Conservation (phyloP, 2,329 filamentous ascomycete genomes). For the Mollisia scopiformis region DNA sequence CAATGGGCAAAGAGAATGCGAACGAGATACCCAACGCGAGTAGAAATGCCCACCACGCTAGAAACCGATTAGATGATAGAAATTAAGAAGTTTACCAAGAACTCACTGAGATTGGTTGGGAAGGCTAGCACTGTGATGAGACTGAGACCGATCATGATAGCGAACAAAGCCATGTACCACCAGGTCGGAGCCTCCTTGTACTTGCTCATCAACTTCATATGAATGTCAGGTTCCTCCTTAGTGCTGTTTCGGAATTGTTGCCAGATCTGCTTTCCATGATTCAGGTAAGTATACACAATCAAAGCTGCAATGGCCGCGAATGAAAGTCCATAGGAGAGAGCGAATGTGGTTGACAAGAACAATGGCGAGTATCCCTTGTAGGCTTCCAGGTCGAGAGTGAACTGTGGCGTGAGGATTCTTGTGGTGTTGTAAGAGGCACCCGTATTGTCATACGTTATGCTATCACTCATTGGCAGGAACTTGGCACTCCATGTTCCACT, state of each 20-base stretch:
- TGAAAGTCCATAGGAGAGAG: conserved; percentile 69
- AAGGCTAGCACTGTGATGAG: conserved; percentile 47
- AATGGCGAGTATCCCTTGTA: conserved; percentile 74
- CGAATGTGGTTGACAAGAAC: conserved; percentile 73
- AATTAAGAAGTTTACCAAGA: neutral
- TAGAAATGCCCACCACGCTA: conserved; percentile 64
- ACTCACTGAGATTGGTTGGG: conserved; percentile 12
- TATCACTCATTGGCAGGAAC: conserved; percentile 64
- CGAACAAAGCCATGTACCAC: conserved; percentile 50
- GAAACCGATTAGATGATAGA: neutral
- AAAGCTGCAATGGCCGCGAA: conserved; percentile 73
- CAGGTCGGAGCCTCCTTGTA: conserved; percentile 58
- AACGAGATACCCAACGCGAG: conserved; percentile 67
- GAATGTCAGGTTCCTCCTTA: conserved; percentile 49
- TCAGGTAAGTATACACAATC: conserved; percentile 67
- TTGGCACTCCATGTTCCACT: conserved; percentile 64
- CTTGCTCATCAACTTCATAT: conserved; percentile 56
- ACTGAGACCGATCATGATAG: conserved; percentile 48
- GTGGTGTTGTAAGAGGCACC: conserved; percentile 61
- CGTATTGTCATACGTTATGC: conserved; percentile 66
- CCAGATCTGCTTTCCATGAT: conserved; percentile 71
- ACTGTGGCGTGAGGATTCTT: conserved; percentile 57
- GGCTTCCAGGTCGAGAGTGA: conserved; percentile 65
- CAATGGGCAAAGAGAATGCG: conserved; percentile 66
- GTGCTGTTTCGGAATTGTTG: conserved; percentile 23